Evolutionary conservation across 2,329 filamentous ascomycete genomes (phyloP), one percentile per base, ranked within the genome.

Genomic region (Colletotrichum noveboracense): DNA sequence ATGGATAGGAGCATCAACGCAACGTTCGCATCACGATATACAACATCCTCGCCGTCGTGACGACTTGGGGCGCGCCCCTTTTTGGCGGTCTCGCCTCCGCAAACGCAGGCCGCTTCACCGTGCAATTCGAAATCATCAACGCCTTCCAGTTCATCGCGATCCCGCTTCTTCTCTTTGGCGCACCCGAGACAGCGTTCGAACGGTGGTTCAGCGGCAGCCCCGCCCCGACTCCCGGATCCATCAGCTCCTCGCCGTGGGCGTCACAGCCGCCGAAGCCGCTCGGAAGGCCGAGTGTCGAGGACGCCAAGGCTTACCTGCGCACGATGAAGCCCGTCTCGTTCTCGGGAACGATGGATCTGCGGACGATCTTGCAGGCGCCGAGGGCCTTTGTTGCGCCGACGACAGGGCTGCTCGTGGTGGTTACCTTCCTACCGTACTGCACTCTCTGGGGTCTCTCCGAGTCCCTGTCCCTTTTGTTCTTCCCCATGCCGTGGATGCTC

Each of bases 31-130:
- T 89, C 7, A 83, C 88, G 5, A 81, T 88, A 14, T 86, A 88
- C 80, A 86, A 88, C 70, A 79, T 87, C 14, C 80, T 89, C 4
- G 84, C 84, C 26, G 81, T 88, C 12, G 82, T 86, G 12, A 86
- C 87, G 6, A 90, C 87, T 2, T 91, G 90, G 88, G 89, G 90
- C 43, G 84, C 87, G 0, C 91, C 91, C 0, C 82, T 92, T 6
- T 79, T 92, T 7, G 89, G 89, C 21, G 90, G 90, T 3, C 84
- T 87, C 26, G 84, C 87, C 48, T 89, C 89, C 0, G 82, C 83
- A 66, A 81, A 83, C 18, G 77, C 80, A 2, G 77, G 81, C 36
- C 86, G 87, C 8, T 88, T 88, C 79, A 84, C 84, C 14, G 81
- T 87, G 28, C 89, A 89, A 73, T 91, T 91, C 76, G 86, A 87